Conservation (phyloP, 148 eudicot genomes). For the Pouteria glomerata region DNA sequence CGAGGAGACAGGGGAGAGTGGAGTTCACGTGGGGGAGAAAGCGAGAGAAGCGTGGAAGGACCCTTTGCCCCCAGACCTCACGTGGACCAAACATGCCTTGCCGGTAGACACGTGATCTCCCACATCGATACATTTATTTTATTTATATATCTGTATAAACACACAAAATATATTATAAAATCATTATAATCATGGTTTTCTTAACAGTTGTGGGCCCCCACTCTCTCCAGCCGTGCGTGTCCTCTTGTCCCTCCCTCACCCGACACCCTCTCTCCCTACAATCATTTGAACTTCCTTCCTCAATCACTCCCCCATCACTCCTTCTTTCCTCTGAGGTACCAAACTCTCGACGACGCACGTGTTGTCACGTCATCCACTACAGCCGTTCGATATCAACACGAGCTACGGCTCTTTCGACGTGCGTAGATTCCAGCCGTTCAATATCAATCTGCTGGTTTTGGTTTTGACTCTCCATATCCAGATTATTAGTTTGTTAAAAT, state of each 20-base stretch:
- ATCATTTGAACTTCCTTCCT: slow-evolving; percentile 27
- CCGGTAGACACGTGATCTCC: slow-evolving; percentile 31
- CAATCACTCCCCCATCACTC: neutral
- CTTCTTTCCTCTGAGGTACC: neutral
- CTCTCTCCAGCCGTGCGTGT: slow-evolving; percentile 21
- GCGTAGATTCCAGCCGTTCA: no score
- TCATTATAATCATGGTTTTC: neutral
- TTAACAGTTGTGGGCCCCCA: neutral
- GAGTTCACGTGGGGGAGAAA: slow-evolving; percentile 20
- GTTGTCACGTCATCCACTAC: neutral
- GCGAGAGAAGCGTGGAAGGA: slow-evolving; percentile 10
- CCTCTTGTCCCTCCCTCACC: slow-evolving; percentile 22
- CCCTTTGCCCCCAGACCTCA: slow-evolving; percentile 8
- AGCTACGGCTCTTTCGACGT: no score
- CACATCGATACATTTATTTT: neutral
- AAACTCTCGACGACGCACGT: neutral
- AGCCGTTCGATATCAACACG: neutral
- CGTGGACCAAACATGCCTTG: slow-evolving; percentile 29
- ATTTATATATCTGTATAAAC: neutral
- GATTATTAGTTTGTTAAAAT: neutral
- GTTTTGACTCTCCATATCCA: neutral
- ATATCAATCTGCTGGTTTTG: no score
- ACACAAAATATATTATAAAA: neutral
- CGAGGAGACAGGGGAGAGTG: slow-evolving; percentile 15
- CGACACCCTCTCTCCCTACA: slow-evolving; percentile 26